Evolutionary conservation across 2,329 filamentous ascomycete genomes (phyloP), one percentile per base, ranked within the genome.

Genomic region (Fusarium sp.): DNA sequence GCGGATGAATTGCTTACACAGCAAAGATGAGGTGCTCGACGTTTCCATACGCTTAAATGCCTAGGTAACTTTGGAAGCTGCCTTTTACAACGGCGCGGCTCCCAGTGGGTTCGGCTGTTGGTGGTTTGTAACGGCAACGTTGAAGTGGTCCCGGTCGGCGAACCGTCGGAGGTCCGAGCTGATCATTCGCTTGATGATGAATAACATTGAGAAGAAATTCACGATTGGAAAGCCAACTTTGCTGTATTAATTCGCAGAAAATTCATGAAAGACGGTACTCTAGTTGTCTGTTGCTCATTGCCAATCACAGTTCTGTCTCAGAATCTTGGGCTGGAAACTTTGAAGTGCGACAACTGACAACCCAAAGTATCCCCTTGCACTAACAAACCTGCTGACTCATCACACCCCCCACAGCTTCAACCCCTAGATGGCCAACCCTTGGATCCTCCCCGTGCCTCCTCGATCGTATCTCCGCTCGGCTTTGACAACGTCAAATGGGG

Each of bases 391-490:
- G 44, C 49, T 60, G 33, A 61, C 20, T 61, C 58, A 56, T 25
- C 33, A 27, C 14, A 13, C 20, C 40, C 40, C 40, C 59, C 58
- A 61, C 59, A 49, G 38, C 57, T 23, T n/a, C 36, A 34, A 36
- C 33, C 42, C 11, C 18, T 31, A 34, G 50, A 46, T 18, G 3
- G 25, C 50, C 23, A 44, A 33, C 27, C 58, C n/a, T 33, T 16
- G 42, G 20, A 49, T 11, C 55, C 34, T 27, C 58, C 58, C 23
- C 25, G 1, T 27, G 25, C 25, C 25, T 27, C 25, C 40, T n/a
- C 59, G 27, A 66, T 79, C 77, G 77, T 74, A 79, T 69, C 68
- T 79, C 77, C 77, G 77, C 72, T 74, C 76, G 77, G 77, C 56
- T 58, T 69, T 74, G 66, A 67, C 53, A 51, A 57, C 44, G 20